These are phyloP conservation scores for Brassica juncea DNA, from an alignment of 345 rosid species.

Conservation along the genomic window DNA sequence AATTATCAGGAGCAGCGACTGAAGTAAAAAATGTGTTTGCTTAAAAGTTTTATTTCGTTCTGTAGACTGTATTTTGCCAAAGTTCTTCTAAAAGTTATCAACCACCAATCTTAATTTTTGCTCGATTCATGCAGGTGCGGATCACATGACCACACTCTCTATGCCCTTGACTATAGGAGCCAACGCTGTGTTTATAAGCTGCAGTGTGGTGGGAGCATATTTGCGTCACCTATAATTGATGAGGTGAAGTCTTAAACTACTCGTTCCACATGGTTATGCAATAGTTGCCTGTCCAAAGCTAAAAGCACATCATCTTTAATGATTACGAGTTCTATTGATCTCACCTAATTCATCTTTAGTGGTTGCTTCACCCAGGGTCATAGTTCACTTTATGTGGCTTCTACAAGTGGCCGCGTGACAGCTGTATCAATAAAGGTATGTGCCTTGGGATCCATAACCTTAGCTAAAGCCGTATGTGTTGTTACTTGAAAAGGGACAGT, in stretches of 20 bases:
- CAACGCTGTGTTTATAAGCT: conserved; percentile 65
- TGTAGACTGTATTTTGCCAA: neutral
- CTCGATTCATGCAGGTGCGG: conserved; percentile 74
- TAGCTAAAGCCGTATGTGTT: neutral
- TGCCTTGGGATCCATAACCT: conserved; percentile 7
- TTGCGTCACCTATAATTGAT: conserved; percentile 85
- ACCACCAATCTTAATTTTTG: conserved; percentile 13
- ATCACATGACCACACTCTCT: conserved; percentile 80
- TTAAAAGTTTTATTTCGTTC: neutral
- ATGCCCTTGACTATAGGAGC: conserved; percentile 81
- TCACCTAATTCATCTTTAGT: conserved; percentile 16
- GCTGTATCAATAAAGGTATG: conserved; percentile 77
- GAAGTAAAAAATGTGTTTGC: conserved; percentile 7
- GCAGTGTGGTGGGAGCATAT: conserved; percentile 89
- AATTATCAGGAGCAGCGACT: conserved; percentile 5
- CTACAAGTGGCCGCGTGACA: conserved; percentile 82
- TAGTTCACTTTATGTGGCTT: conserved; percentile 62
- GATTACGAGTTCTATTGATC: conserved; percentile 1
- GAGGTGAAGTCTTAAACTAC: conserved; percentile 58
- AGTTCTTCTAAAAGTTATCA: conserved; percentile 2
- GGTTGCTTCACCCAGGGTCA: conserved; percentile 48
- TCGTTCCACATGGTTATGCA: conserved; percentile 14
- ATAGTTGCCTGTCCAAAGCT: conserved; percentile 18
- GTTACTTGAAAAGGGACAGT: conserved; percentile 5
- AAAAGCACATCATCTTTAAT: neutral